These are phyloP conservation scores for Magnusiomyces clavatus DNA, from an alignment of 1,139 yeast genomes.

Conservation along the genomic window DNA sequence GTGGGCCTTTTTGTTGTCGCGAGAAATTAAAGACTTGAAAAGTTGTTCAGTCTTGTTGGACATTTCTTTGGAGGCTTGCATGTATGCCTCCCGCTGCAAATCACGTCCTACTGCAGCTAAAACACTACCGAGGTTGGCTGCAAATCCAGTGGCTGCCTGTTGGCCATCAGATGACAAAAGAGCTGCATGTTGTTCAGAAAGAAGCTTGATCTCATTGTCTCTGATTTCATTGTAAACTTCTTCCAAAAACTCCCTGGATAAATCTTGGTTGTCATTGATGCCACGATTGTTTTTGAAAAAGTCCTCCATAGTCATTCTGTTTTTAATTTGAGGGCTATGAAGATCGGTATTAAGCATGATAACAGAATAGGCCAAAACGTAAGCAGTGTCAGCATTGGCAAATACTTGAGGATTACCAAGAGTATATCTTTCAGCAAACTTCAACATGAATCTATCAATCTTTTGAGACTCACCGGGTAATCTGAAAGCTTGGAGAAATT, in stretches of 20 bases:
- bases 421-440: conserved; percentile 88
- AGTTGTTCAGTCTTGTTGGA: conserved; percentile 81
- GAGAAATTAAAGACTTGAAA: conserved; percentile 60
- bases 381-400: conserved; percentile 91
- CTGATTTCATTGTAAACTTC: conserved; percentile 71
- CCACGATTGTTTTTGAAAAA: conserved; percentile 82
- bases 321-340: conserved; percentile 80
- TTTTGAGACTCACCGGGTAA: conserved; percentile 98
- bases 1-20: conserved; percentile 29
- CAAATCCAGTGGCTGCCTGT: conserved; percentile 33
- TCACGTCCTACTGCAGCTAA: conserved; percentile 55
- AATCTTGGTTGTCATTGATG: conserved; percentile 84
- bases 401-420: conserved; percentile 81
- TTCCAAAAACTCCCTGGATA: conserved; percentile 65
- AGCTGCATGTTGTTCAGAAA: conserved; percentile 93
- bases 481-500: conserved; percentile 78
- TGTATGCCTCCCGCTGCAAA: conserved; percentile 74
- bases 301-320: conserved; percentile 80
- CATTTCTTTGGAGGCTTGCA: conserved; percentile 88
- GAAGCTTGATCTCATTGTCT: conserved; percentile 75
- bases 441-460: conserved; percentile 92
- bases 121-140: conserved; percentile 50
- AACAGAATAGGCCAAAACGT: conserved; percentile 85
- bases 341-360: conserved; percentile 90
- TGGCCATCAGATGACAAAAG: conserved; percentile 56